A percentile compares a stretch with the other conserved stretches of the same genome.
Conservation (phyloP, 78 protist species). For the Dictyostelium brefeldianum region DNA sequence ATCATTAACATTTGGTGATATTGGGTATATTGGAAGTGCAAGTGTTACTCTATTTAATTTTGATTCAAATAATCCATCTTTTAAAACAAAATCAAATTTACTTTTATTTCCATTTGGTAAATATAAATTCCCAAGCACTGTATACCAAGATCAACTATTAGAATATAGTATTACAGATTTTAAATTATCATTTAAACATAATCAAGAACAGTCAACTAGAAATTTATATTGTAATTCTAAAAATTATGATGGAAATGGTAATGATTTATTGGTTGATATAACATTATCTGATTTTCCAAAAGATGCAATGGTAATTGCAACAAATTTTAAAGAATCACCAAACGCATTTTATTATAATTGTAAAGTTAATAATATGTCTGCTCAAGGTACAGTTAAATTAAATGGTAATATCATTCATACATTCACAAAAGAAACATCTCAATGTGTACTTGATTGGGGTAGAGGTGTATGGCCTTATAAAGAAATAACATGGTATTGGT, state of each 20-base stretch:
- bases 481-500: constrained; percentile 12
- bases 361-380: constrained; percentile 12
- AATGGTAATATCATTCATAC: neutral
- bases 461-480: constrained; percentile 16
- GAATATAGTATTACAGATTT: neutral
- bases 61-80: neutral
- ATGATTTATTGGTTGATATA: neutral
- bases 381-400: constrained; percentile 1
- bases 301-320: constrained; percentile 10
- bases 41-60: constrained; percentile 15
- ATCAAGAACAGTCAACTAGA: neutral
- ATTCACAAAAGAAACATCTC: neutral
- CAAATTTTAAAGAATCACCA: neutral
- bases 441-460: constrained; percentile 17
- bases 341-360: constrained; percentile 7
- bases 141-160: neutral
- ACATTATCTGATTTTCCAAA: neutral
- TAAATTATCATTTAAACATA: neutral
- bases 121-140: neutral
- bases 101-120: neutral
- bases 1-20: constrained; percentile 20
- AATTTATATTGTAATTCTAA: neutral
- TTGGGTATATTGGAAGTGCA: constrained; percentile 10
- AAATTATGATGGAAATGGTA: constrained; percentile 3
- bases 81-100: neutral